A percentile compares a stretch with the other conserved stretches of the same genome.
phyloP scores from a whole-genome alignment of 306 rosid species.

The Vigna angularis region DNA sequence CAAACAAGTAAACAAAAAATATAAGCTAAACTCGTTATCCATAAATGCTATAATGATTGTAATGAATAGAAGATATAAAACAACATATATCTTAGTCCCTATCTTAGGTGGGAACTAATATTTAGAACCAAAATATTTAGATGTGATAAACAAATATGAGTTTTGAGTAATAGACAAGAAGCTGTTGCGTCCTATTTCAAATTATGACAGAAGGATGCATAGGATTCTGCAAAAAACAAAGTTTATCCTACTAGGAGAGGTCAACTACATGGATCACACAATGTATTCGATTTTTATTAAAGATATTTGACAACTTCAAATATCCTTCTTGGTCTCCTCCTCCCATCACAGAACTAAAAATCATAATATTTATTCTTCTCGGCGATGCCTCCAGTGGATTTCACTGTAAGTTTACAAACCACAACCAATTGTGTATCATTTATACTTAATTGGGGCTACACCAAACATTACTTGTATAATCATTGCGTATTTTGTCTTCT shows the following conservation, averaged over 20 bases:
- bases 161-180: slow-evolving; percentile 37
- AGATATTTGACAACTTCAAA: neutral
- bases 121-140: slow-evolving; percentile 1
- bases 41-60: slow-evolving; percentile 21
- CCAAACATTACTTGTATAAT: neutral
- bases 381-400: neutral
- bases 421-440: neutral
- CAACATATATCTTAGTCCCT: neutral
- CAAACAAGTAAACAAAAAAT: slow-evolving; percentile 44
- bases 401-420: neutral
- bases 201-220: slow-evolving; percentile 7
- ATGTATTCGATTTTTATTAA: neutral
- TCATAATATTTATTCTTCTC: neutral
- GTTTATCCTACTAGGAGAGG: neutral
- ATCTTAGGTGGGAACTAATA: slow-evolving; percentile 15
- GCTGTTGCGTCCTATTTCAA: neutral
- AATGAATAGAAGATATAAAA: slow-evolving; percentile 35
- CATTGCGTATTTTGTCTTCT: neutral
- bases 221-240: neutral
- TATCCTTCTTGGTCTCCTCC: neutral
- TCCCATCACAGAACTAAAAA: neutral
- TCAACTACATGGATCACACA: neutral
- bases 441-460: neutral
- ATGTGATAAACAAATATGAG: slow-evolving; percentile 1
- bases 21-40: slow-evolving; percentile 32